These are phyloP conservation scores for Kluyveromyces sp. DNA, from an alignment of 1,139 yeast species.

Conservation along the genomic window DNA sequence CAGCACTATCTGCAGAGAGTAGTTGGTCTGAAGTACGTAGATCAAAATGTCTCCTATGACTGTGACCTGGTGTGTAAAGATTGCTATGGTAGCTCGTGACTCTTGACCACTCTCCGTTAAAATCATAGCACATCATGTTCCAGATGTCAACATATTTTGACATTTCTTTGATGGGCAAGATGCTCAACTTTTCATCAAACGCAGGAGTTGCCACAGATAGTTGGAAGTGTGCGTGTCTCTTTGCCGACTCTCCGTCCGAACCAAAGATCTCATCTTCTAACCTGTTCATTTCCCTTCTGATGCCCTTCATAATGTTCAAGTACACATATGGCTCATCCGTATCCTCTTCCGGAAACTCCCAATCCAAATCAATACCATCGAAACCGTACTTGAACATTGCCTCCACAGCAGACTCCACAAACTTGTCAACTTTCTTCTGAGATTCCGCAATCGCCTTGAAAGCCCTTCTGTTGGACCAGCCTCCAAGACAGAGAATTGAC, in stretches of 20 bases:
- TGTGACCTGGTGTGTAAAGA: conserved; percentile 34
- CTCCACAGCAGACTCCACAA: conserved; percentile 45
- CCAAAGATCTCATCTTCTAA: conserved; percentile 31
- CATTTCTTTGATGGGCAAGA: conserved; percentile 45
- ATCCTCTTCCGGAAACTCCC: conserved; percentile 72
- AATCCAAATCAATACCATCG: conserved; percentile 90
- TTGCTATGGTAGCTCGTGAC: conserved; percentile 65
- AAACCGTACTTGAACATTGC: conserved; percentile 52
- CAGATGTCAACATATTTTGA: conserved; percentile 56
- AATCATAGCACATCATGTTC: conserved; percentile 91
- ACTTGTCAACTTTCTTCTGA: conserved; percentile 36
- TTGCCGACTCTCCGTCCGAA: conserved; percentile 9
- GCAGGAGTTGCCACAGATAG: conserved; percentile 78
- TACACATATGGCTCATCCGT: conserved; percentile 41
- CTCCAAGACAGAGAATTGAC: conserved; percentile 75
- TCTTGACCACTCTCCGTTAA: conserved; percentile 69
- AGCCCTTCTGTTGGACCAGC: conserved; percentile 61
- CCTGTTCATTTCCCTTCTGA: conserved; percentile 40
- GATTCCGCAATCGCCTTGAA: conserved; percentile 45
- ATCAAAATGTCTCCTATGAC: neutral
- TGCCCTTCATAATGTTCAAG: conserved; percentile 38
- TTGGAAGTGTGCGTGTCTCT: conserved; percentile 35
- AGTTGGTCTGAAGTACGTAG: conserved; percentile 19
- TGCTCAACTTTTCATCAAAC: conserved; percentile 40
- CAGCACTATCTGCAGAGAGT: conserved; percentile 44